A percentile compares a stretch with the other conserved stretches of the same genome.
These are phyloP conservation scores for Amaranthus tricolor DNA, from an alignment of 179 eudicot species.

Conservation along the genomic window DNA sequence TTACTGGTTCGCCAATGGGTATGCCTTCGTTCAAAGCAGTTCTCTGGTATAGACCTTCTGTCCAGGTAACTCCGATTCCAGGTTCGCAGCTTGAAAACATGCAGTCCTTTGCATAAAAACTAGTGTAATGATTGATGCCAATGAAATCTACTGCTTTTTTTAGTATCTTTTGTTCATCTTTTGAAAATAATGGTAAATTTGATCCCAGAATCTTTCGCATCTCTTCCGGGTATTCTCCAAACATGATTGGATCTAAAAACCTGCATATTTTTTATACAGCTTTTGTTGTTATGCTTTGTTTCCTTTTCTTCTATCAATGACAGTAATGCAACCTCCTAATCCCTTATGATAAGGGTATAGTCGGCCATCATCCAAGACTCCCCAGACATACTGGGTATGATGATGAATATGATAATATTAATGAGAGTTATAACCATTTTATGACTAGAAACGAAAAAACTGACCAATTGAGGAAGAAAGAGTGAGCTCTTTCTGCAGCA, in stretches of 20 bases:
- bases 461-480: constrained; percentile 66
- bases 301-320: no score
- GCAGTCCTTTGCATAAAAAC: constrained; percentile 69
- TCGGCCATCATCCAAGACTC: no score
- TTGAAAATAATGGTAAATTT: constrained; percentile 49
- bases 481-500: constrained; percentile 69
- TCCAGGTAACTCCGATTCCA: constrained; percentile 47
- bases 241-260: constrained; percentile 73
- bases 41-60: constrained; percentile 46
- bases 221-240: constrained; percentile 61
- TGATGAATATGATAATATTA: not conserved
- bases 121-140: constrained; percentile 77
- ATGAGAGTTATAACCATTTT: not conserved
- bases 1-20: constrained; percentile 71
- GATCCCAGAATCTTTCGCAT: constrained; percentile 55
- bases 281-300: not conserved
- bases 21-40: constrained; percentile 48
- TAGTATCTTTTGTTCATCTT: constrained; percentile 32
- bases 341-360: no score
- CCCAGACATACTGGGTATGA: no score
- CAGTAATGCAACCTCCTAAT: no score
- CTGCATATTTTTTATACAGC: constrained; percentile 28
- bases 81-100: constrained; percentile 47
- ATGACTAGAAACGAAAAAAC: not conserved
- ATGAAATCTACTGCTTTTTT: constrained; percentile 54